phyloP scores from a whole-genome alignment of 352 stramenopile species.

The Phytophthora foliorum region DNA sequence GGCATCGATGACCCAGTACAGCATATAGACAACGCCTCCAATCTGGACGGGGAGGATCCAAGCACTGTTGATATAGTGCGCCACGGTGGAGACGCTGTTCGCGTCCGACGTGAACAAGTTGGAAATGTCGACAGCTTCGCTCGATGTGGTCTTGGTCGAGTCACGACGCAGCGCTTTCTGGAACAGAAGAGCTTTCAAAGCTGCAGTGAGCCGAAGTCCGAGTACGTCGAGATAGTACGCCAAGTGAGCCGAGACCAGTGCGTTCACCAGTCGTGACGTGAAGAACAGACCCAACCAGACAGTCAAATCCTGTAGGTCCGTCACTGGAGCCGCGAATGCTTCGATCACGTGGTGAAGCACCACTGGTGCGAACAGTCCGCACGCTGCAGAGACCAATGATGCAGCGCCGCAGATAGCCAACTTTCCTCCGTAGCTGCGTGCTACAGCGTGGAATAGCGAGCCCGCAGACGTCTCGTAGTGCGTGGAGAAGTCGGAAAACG shows the following conservation, averaged over 20 bases:
- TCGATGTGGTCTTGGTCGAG: slow-evolving; percentile 16
- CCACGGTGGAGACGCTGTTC: slow-evolving; percentile 37
- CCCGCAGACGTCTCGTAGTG: slow-evolving; percentile 25
- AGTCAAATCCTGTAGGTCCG: slow-evolving; percentile 33
- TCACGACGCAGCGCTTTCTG: slow-evolving; percentile 43
- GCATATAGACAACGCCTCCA: slow-evolving; percentile 42
- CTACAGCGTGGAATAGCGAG: slow-evolving; percentile 34
- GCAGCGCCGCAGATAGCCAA: slow-evolving; percentile 32
- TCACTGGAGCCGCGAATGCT: slow-evolving; percentile 33
- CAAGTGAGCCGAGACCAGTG: slow-evolving; percentile 39
- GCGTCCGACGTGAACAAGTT: slow-evolving; percentile 57
- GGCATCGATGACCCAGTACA: slow-evolving; percentile 42
- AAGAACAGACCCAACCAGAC: slow-evolving; percentile 52
- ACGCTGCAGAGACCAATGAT: slow-evolving; percentile 22
- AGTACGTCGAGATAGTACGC: slow-evolving; percentile 38
- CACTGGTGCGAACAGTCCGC: slow-evolving; percentile 41
- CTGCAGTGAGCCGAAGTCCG: slow-evolving; percentile 32
- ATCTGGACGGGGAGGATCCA: slow-evolving; percentile 61
- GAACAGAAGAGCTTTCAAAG: slow-evolving; percentile 50
- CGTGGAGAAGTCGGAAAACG: slow-evolving; percentile 29
- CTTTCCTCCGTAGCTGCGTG: slow-evolving; percentile 28
- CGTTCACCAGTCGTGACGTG: slow-evolving; percentile 38
- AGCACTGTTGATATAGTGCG: slow-evolving; percentile 52
- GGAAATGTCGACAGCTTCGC: slow-evolving; percentile 37
- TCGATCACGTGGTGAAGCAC: slow-evolving; percentile 57